These are phyloP conservation scores for Rhizophagus sp. DNA, from an alignment of 192 early-diverging fungal genomes.

Conservation along the genomic window DNA sequence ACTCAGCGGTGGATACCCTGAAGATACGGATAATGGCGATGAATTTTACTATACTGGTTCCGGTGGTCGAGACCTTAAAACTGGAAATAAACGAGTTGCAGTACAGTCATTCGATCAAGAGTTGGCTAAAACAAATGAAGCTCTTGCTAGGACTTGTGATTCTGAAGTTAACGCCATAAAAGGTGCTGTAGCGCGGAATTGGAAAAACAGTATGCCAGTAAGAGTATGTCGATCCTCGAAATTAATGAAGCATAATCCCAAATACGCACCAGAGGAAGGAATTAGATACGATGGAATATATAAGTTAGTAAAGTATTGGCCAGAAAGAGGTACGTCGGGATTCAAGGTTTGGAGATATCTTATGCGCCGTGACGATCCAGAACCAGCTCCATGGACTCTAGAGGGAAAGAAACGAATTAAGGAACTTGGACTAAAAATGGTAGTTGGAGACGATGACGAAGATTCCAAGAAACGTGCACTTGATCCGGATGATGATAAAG, in stretches of 20 bases:
- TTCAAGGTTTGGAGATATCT: constrained; percentile 62
- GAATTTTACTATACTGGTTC: constrained; percentile 71
- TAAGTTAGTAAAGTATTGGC: constrained; percentile 67
- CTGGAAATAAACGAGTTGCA: constrained; percentile 54
- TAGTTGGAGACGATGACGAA: constrained; percentile 18
- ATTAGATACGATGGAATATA: constrained; percentile 70
- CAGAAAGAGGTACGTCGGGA: constrained; percentile 46
- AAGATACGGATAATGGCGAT: constrained; percentile 65
- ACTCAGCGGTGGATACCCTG: constrained; percentile 62
- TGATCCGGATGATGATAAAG: background rate
- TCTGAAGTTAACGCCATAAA: constrained; percentile 41
- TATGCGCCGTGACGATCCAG: constrained; percentile 64
- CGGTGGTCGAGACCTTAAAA: constrained; percentile 54
- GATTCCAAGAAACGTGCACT: background rate
- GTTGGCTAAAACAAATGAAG: constrained; percentile 57
- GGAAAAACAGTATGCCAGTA: constrained; percentile 55
- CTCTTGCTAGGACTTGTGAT: constrained; percentile 60
- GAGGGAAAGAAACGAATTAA: constrained; percentile 50
- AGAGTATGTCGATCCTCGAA: constrained; percentile 59
- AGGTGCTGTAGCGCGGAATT: constrained; percentile 50
- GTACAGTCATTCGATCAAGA: constrained; percentile 60
- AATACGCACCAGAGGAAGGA: constrained; percentile 54
- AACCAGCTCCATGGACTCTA: constrained; percentile 64
- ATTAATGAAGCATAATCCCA: constrained; percentile 46
- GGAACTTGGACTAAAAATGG: constrained; percentile 47